Conservation (phyloP, 2,329 filamentous ascomycete genomes). For the Leptosphaerulina australis region DNA sequence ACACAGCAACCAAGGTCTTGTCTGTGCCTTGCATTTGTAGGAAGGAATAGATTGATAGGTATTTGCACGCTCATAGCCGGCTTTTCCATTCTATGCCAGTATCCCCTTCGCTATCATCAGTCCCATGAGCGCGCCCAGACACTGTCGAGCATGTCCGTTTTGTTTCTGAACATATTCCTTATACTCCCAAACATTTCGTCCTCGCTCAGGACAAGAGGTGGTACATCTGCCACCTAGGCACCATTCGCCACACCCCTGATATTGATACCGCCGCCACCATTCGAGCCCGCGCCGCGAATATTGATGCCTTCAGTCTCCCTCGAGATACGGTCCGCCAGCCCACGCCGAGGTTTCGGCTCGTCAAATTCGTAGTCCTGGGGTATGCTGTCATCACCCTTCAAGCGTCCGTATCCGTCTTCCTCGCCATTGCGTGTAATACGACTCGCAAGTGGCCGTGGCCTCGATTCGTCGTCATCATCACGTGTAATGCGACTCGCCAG, state of each 20-base stretch:
- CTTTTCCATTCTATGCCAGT: background rate
- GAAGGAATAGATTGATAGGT: background rate
- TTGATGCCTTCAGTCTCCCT: slow-evolving; percentile 36
- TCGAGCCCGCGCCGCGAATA: slow-evolving; percentile 39
- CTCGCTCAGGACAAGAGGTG: background rate
- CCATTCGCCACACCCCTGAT: slow-evolving; percentile 45
- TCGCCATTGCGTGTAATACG: slow-evolving; percentile 39
- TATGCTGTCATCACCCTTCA: slow-evolving; percentile 41
- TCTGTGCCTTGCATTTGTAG: background rate
- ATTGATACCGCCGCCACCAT: slow-evolving; percentile 32
- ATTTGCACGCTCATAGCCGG: background rate
- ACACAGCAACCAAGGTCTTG: background rate
- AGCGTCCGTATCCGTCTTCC: slow-evolving; percentile 33
- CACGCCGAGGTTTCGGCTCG: slow-evolving; percentile 29
- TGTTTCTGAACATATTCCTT: background rate
- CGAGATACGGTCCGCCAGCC: slow-evolving; percentile 20
- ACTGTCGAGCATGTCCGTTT: background rate
- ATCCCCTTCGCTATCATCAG: background rate
- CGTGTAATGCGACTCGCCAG: slow-evolving; percentile 42
- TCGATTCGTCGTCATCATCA: slow-evolving; percentile 25
- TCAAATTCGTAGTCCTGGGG: slow-evolving; percentile 34
- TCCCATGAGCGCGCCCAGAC: background rate
- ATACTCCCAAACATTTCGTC: background rate
- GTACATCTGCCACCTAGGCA: slow-evolving; percentile 22
- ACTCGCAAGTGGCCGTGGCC: slow-evolving; percentile 32